Conservation (phyloP, 2,329 filamentous ascomycete genomes). For the Ophiostoma perfectum region DNA sequence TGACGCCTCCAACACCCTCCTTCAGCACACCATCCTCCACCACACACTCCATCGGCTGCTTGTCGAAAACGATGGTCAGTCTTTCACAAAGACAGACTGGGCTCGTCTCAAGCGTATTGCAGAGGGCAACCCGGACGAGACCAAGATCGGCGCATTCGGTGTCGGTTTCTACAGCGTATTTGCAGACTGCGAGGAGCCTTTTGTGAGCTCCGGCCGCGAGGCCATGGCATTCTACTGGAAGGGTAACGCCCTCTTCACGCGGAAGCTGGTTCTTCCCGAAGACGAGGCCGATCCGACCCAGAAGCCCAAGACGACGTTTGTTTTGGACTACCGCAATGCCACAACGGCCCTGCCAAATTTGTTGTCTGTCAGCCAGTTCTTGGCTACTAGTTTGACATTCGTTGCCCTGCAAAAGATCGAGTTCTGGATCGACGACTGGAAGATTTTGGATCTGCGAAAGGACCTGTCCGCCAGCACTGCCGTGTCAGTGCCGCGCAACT, state of each 20-base stretch:
- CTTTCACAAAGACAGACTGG: slow-evolving; percentile 90
- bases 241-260: slow-evolving; percentile 92
- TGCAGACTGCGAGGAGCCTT: slow-evolving; percentile 94
- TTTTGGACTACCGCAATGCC: slow-evolving; percentile 86
- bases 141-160: slow-evolving; percentile 96
- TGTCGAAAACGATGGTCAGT: slow-evolving; percentile 84
- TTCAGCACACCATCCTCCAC: slow-evolving; percentile 79
- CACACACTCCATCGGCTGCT: slow-evolving; percentile 84
- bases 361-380: slow-evolving; percentile 80
- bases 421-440: slow-evolving; percentile 83
- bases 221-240: slow-evolving; percentile 99
- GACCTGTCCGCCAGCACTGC: slow-evolving; percentile 73
- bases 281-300: slow-evolving; percentile 49
- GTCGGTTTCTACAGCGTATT: slow-evolving; percentile 99
- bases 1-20: slow-evolving; percentile 57
- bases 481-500: slow-evolving; percentile 67
- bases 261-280: slow-evolving; percentile 66
- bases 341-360: slow-evolving; percentile 83
- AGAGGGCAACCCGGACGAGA: slow-evolving; percentile 98
- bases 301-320: slow-evolving; percentile 73
- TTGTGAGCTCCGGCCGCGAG: slow-evolving; percentile 85
- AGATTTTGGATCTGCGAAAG: slow-evolving; percentile 72
- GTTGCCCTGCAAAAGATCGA: slow-evolving; percentile 84
- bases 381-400: slow-evolving; percentile 93
- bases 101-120: slow-evolving; percentile 88